Percentiles rank a stretch among this genome's conserved stretches.
Conservation (phyloP, 2,329 filamentous ascomycete genomes). For the Aspergillus fischeri region DNA sequence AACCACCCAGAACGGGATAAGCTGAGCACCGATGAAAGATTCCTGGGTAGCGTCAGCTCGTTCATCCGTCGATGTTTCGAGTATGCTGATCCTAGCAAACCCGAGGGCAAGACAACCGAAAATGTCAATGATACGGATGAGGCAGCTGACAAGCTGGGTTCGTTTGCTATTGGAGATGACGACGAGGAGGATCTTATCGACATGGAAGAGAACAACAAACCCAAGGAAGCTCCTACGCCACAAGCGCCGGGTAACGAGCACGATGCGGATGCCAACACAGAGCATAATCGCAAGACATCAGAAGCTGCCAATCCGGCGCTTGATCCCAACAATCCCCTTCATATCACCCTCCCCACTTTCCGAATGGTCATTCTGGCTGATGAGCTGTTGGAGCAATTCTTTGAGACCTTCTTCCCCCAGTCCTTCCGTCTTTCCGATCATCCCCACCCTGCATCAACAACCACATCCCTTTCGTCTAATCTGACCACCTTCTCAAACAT, state of each 20-base stretch:
- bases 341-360: slow-evolving; percentile 96
- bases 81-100: slow-evolving; percentile 89
- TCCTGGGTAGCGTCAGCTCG: slow-evolving; percentile 86
- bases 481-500: slow-evolving; percentile 83
- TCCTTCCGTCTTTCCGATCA: slow-evolving; percentile 83
- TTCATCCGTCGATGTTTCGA: slow-evolving; percentile 97
- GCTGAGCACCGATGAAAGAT: slow-evolving; percentile 73
- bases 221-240: slow-evolving; percentile 17
- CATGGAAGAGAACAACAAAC: slow-evolving; percentile 31
- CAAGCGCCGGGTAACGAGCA: slow-evolving; percentile 12
- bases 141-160: slow-evolving; percentile 43
- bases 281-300: slow-evolving; percentile 57
- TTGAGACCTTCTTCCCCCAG: slow-evolving; percentile 89
- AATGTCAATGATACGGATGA: slow-evolving; percentile 29
- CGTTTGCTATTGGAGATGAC: slow-evolving; percentile 74
- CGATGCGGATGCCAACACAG: slow-evolving; percentile 26
- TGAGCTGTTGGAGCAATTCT: slow-evolving; percentile 93
- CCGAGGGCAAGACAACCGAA: slow-evolving; percentile 46
- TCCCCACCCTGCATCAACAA: slow-evolving; percentile 45
- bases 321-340: slow-evolving; percentile 85
- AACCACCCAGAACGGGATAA: slow-evolving; percentile 37
- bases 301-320: slow-evolving; percentile 84
- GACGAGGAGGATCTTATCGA: slow-evolving; percentile 50
- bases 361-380: slow-evolving; percentile 97
- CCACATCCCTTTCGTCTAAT: slow-evolving; percentile 57